Conservation (phyloP, 352 stramenopile genomes). For the Pythium dissimile region DNA sequence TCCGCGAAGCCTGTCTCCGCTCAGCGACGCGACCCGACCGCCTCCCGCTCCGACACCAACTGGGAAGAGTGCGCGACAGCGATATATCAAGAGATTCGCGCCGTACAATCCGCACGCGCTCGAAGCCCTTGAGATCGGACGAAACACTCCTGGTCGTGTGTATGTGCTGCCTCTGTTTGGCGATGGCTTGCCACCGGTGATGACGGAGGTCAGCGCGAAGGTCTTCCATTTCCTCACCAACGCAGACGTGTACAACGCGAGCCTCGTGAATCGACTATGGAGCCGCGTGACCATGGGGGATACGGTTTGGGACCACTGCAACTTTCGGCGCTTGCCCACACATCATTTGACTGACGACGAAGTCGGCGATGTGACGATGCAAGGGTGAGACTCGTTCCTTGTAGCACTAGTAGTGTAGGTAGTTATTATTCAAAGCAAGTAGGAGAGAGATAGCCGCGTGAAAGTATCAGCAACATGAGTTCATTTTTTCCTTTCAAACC, state of each 20-base stretch:
- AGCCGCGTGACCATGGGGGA: conserved; percentile 72
- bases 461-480: conserved; percentile 7
- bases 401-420: conserved; percentile 8
- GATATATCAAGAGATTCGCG: conserved; percentile 7
- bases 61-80: not conserved
- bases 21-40: conserved; percentile 21
- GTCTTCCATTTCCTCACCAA: conserved; percentile 79
- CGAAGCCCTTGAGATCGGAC: conserved; percentile 10
- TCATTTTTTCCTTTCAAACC: too few relatives aligned
- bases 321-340: conserved; percentile 34
- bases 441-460: not conserved
- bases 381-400: not conserved
- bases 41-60: conserved; percentile 7
- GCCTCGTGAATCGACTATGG: conserved; percentile 81
- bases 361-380: conserved; percentile 18
- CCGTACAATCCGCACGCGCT: conserved; percentile 15
- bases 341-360: conserved; percentile 5
- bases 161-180: conserved; percentile 81
- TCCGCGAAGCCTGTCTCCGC: conserved; percentile 21
- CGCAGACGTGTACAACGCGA: conserved; percentile 78
- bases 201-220: conserved; percentile 46
- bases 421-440: conserved; percentile 8
- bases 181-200: conserved; percentile 45
- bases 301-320: conserved; percentile 75
- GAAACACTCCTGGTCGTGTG: conserved; percentile 26